These are phyloP conservation scores for Hysterangium stoloniferum DNA, from an alignment of 768 basidiomycete genomes.

Conservation along the genomic window DNA sequence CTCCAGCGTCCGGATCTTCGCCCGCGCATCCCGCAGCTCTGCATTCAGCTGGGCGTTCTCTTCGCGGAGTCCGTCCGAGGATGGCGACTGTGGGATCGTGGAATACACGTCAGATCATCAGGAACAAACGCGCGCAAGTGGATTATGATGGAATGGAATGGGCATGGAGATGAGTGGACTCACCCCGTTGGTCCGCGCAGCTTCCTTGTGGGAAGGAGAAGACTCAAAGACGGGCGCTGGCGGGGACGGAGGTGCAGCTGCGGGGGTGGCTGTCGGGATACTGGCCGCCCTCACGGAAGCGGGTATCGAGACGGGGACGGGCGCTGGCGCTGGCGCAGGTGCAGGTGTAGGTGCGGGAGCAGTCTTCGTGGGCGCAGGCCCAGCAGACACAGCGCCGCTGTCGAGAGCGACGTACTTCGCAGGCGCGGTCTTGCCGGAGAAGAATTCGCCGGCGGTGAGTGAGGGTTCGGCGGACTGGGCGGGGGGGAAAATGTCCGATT, in stretches of 20 bases:
- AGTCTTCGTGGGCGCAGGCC: slow-evolving; percentile 15
- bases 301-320: slow-evolving; percentile 22
- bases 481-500: slow-evolving; percentile 94
- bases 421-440: slow-evolving; percentile 72
- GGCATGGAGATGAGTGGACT: slow-evolving; percentile 11
- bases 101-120: slow-evolving; percentile 13
- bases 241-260: slow-evolving; percentile 25
- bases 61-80: slow-evolving; percentile 26
- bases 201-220: slow-evolving; percentile 10
- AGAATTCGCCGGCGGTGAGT: slow-evolving; percentile 78
- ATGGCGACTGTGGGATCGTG: background rate
- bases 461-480: slow-evolving; percentile 78
- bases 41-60: slow-evolving; percentile 57
- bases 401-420: slow-evolving; percentile 77
- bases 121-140: slow-evolving; percentile 9
- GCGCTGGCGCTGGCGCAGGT: slow-evolving; percentile 23
- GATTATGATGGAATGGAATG: slow-evolving; percentile 19
- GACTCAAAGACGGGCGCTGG: slow-evolving; percentile 5
- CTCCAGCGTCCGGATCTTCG: slow-evolving; percentile 78
- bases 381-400: slow-evolving; percentile 42
- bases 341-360: slow-evolving; percentile 18
- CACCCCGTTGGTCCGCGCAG: slow-evolving; percentile 1
- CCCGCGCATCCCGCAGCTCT: slow-evolving; percentile 72
- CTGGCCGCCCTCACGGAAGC: slow-evolving; percentile 17
- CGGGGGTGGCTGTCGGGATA: slow-evolving; percentile 23